Evolutionary conservation across 805 yeast species (phyloP), one percentile per base, ranked within the genome.

Genomic region (Suhomyces sp.): DNA sequence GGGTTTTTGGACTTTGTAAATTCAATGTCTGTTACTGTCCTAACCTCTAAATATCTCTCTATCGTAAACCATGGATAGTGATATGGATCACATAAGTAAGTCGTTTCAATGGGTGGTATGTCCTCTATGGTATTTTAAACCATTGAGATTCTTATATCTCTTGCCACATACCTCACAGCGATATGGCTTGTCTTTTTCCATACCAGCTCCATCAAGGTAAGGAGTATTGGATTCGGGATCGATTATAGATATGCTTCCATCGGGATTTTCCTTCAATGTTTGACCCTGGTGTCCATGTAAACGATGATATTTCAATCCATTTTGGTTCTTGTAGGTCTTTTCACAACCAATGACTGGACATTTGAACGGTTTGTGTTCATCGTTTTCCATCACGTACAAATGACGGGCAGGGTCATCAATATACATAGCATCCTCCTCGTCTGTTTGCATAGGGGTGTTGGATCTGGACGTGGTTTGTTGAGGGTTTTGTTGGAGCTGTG

Each of bases 341-440:
- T 90, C 97, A 63, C 98, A 93, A 6, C 98, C 98, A 53, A 88
- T 85, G 28, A 93, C 98, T 0, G 98, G 98, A 67, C 98, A 93
- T 59, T 84, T 88, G 68, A 83, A 93, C 19, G 98, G 98, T 60
- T 93, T 82, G 58, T 88, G 85, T 49, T 90, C 96, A 39, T 86
- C 90, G 43, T 80, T 82, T 62, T 90, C 97, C 70, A 86, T 81
- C 21, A 90, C 96, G 56, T 93, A 91, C 40, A 91, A 65, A 56
- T 90, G 93, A 45, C 98, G 76, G 1, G 97, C 96, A 0, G 98
- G 98, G 60, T 93, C 97, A 62, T 91, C 97, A 32, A 93, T 90
- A 60, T 88, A 88, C 70, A 83, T 81, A 39, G 80, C 81, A 46
- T 73, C 77, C 42, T 78, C 80, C 33, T 76, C 79, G 39, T 80